These are phyloP conservation scores for Plantago coronopus DNA, from an alignment of 305 asterid genomes.

Conservation along the genomic window DNA sequence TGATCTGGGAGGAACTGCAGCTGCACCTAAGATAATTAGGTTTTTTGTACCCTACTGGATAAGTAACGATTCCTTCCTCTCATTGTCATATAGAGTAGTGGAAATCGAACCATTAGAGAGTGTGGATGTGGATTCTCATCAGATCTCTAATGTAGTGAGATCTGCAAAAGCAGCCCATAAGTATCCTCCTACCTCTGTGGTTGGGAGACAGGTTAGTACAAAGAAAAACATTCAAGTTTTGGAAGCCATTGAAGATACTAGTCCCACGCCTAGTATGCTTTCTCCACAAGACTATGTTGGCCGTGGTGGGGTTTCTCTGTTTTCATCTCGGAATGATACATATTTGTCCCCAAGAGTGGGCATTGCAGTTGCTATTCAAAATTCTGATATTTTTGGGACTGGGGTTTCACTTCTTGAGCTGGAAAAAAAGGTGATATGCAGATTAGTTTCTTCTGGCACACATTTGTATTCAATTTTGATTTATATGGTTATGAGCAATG, in stretches of 20 bases:
- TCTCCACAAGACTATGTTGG: slow-evolving; percentile 98
- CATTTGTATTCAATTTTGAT: slow-evolving; percentile 18
- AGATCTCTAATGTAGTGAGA: slow-evolving; percentile 55
- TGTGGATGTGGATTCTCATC: slow-evolving; percentile 56
- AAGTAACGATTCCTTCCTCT: slow-evolving; percentile 70
- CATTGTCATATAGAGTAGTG: slow-evolving; percentile 84
- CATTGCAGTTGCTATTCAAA: slow-evolving; percentile 79
- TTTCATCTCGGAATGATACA: slow-evolving; percentile 83
- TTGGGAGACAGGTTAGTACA: slow-evolving; percentile 48
- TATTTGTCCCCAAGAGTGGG: slow-evolving; percentile 95
- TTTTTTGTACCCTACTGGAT: slow-evolving; percentile 99
- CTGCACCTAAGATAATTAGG: slow-evolving; percentile 90
- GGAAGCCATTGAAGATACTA: slow-evolving; percentile 87
- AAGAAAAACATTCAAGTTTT: slow-evolving; percentile 75
- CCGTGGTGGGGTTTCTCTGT: slow-evolving; percentile 87
- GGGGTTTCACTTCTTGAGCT: slow-evolving; percentile 97
- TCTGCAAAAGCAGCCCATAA: slow-evolving; percentile 68
- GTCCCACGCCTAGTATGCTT: slow-evolving; percentile 95
- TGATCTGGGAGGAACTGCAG: slow-evolving; percentile 86
- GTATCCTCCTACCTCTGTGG: slow-evolving; percentile 52
- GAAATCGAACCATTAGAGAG: slow-evolving; percentile 83
- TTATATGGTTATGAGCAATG: neutral
- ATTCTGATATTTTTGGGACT: slow-evolving; percentile 74
- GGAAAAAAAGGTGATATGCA: slow-evolving; percentile 85
- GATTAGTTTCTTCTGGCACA: slow-evolving; percentile 9